Evolutionary conservation across 225 moss, liverwort and hornwort genomes (phyloP).

Genomic region (Takakia lepidozioides): DNA sequence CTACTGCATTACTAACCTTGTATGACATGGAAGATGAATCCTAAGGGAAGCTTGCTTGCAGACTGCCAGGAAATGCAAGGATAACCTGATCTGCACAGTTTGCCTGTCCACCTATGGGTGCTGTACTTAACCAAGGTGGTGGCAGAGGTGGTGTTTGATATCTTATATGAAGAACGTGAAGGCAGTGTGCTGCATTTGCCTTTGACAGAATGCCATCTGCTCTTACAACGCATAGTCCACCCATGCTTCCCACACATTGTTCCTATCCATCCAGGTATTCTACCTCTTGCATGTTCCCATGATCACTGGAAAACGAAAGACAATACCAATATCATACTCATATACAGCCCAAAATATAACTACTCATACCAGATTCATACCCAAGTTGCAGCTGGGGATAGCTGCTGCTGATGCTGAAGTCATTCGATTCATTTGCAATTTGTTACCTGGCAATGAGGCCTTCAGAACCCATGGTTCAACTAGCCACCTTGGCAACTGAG

Average conservation of each 20-base stretch:
- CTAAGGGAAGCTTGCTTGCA: too few relatives aligned
- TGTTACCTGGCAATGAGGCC: conserved; percentile 78
- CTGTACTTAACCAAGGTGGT: too few relatives aligned
- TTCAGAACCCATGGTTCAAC: too few relatives aligned
- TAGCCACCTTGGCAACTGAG: conserved; percentile 85
- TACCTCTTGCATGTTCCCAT: too few relatives aligned
- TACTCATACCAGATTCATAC: too few relatives aligned
- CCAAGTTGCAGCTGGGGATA: conserved; percentile 75
- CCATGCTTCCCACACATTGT: conserved; percentile 6
- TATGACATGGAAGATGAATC: too few relatives aligned
- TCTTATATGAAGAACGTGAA: conserved; percentile 9
- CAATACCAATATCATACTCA: too few relatives aligned
- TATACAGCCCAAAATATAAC: too few relatives aligned
- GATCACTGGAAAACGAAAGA: too few relatives aligned
- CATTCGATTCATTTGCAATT: conserved; percentile 73
- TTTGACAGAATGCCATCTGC: conserved; percentile 1
- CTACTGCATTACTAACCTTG: too few relatives aligned
- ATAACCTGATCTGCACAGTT: too few relatives aligned
- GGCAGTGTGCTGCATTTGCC: conserved; percentile 9
- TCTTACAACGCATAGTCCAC: conserved; percentile 6
- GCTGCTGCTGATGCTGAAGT: conserved; percentile 69
- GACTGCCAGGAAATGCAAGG: conserved; percentile 4
- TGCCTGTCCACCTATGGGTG: too few relatives aligned
- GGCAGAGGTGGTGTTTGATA: conserved; percentile 18
- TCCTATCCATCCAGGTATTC: conserved; percentile 7